A percentile compares a stretch with the other conserved stretches of the same genome.
Conservation (phyloP, 257 asterid genomes). For the Coffea eugenioides region DNA sequence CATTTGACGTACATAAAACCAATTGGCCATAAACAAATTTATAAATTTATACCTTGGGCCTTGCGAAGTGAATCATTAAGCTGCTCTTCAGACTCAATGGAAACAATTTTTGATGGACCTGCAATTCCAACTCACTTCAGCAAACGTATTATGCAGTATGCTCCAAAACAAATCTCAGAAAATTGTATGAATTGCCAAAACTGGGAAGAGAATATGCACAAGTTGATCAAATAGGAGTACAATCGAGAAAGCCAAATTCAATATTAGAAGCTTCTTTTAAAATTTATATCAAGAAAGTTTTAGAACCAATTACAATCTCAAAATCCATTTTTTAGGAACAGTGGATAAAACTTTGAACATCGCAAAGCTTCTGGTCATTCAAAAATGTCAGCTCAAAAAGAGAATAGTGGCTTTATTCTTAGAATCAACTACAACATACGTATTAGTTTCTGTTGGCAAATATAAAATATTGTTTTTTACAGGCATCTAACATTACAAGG, state of each 20-base stretch:
- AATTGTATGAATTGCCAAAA: not conserved
- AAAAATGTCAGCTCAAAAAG: not conserved
- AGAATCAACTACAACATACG: not conserved
- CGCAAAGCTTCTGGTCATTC: not conserved
- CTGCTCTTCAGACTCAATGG: conserved; percentile 80
- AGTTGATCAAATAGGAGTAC: not conserved
- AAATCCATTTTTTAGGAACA: no score
- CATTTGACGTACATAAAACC: not conserved
- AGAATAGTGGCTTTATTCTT: not conserved
- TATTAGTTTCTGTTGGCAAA: not conserved
- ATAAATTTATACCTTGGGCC: conserved; percentile 54
- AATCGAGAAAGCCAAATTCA: not conserved
- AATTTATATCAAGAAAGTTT: not conserved
- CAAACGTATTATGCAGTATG: not conserved
- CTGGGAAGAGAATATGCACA: not conserved
- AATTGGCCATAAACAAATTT: no score
- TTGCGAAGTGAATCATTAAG: conserved; percentile 67
- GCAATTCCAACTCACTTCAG: conserved; percentile 15
- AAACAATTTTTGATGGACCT: conserved; percentile 73
- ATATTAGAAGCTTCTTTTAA: not conserved
- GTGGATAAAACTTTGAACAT: no score
- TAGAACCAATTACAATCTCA: not conserved
- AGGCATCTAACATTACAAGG: not conserved
- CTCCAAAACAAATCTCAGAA: not conserved
- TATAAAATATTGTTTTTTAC: not conserved